Base-by-base conservation (phyloP, 2,329 filamentous ascomycete species). In the Neonectria hederae region DNA sequence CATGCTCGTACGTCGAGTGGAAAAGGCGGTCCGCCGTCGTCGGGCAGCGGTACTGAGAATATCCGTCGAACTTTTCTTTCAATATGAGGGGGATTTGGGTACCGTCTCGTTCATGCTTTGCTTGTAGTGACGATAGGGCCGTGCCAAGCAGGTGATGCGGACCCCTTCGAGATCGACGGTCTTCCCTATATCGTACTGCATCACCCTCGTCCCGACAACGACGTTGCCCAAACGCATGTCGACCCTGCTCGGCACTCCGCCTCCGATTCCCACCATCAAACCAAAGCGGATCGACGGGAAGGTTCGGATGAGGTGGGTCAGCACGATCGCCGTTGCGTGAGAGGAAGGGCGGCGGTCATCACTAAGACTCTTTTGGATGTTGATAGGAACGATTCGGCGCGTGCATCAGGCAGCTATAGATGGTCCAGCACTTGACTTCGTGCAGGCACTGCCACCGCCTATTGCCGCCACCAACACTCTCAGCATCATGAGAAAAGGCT, bases 251-350 rank as follows among this genome's bases (percentile, higher is more conserved):
- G 67, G 67, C 0, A 30, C 66, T 9, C 58, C 58, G 5, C 75
- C 74, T 0, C 70, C 72, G 2, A 76, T 73, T 0, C 74, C 75
- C 0, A 76, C 74, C 52, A 76, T 67, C 5, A 76, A 48, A 0
- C 67, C 57, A 1, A 64, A 1, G 0, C 45, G n/a, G 0, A 72
- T 58, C 0, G 35, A 46, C 0, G 40, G 85, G 62, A 81, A 88
- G 38, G 90, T 84, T 8, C 65, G 8, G 2, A 4, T n/a, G 2
- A 70, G 2, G 1, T 66, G 13, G 0, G n/a, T 66, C 81, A 65
- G n/a, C 0, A 75, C 74, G 0, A 38, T 69, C 0, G 74, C 67
- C 0, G 75, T n/a, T n/a, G n/a, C n/a, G n/a, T n/a, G n/a, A n/a
- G n/a, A n/a, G n/a, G n/a, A n/a, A n/a, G n/a, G n/a, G n/a, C n/a